Conservation (phyloP, 768 basidiomycete species). For the Pleurotus platypus region DNA sequence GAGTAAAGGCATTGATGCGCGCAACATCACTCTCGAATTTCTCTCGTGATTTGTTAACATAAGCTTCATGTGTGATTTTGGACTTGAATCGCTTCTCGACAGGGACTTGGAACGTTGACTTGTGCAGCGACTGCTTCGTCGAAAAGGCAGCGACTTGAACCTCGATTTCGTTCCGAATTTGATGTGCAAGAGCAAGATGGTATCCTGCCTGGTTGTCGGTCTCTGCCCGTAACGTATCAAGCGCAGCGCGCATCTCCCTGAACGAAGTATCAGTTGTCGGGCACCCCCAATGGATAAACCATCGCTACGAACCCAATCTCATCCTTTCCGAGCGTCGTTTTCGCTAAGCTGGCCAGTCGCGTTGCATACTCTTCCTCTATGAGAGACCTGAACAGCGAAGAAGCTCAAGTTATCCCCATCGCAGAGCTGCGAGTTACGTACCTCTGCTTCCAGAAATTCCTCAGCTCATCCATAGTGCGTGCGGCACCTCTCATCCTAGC, state of each 20-base stretch:
- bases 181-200: conserved; percentile 71
- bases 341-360: conserved; percentile 74
- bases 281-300: neutral
- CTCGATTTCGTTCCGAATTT: conserved; percentile 77
- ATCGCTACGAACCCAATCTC: conserved; percentile 80
- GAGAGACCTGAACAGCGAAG: conserved; percentile 47
- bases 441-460: conserved; percentile 93
- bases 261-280: neutral
- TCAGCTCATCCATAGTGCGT: conserved; percentile 86
- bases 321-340: conserved; percentile 73
- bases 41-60: conserved; percentile 86
- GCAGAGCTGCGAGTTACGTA: conserved; percentile 29
- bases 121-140: conserved; percentile 63
- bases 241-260: conserved; percentile 77
- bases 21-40: conserved; percentile 93
- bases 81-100: conserved; percentile 91
- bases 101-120: conserved; percentile 64
- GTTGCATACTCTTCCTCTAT: conserved; percentile 98
- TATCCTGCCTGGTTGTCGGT: conserved; percentile 77
- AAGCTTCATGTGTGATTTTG: conserved; percentile 81
- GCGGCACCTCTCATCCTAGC: conserved; percentile 86
- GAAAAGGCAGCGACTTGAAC: conserved; percentile 56
- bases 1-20: conserved; percentile 94
- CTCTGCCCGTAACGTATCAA: conserved; percentile 79
- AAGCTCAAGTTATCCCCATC: neutral